phyloP scores from a whole-genome alignment of 139 green algal species.

The Coelastrella sp. region DNA sequence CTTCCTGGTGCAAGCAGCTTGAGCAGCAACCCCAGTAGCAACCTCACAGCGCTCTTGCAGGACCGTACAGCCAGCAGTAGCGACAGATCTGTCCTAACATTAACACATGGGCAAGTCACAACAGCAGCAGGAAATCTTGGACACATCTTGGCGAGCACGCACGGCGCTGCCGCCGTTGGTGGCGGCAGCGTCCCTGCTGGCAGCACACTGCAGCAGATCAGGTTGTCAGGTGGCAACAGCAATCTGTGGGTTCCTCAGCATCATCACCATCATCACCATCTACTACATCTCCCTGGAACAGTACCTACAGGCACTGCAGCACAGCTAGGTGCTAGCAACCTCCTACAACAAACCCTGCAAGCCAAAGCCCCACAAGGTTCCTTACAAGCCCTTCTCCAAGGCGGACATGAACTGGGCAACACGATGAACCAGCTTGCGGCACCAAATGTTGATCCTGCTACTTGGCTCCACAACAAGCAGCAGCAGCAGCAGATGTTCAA shows the following conservation, averaged over 20 bases:
- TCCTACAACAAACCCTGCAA: not conserved
- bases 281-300: not conserved
- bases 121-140: not conserved
- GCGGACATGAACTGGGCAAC: not conserved
- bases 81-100: not conserved
- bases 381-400: not conserved
- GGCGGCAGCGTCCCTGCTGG: not conserved
- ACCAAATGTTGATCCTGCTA: not conserved
- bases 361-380: not conserved
- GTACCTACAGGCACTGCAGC: not conserved
- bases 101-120: not conserved
- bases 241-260: not conserved
- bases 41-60: not conserved
- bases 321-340: not conserved
- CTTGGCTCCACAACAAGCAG: not conserved
- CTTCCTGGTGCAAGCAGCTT: not conserved
- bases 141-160: not conserved
- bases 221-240: not conserved
- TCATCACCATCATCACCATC: not conserved
- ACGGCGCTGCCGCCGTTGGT: not conserved
- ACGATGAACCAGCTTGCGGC: not conserved
- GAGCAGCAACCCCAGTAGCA: not conserved
- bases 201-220: conserved; percentile 2
- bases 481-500: not conserved
- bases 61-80: not conserved